Percentiles rank a stretch among this genome's conserved stretches.
Evolutionary conservation across 78 protist genomes (phyloP).

Genomic region (Dictyostelium brefeldianum): DNA sequence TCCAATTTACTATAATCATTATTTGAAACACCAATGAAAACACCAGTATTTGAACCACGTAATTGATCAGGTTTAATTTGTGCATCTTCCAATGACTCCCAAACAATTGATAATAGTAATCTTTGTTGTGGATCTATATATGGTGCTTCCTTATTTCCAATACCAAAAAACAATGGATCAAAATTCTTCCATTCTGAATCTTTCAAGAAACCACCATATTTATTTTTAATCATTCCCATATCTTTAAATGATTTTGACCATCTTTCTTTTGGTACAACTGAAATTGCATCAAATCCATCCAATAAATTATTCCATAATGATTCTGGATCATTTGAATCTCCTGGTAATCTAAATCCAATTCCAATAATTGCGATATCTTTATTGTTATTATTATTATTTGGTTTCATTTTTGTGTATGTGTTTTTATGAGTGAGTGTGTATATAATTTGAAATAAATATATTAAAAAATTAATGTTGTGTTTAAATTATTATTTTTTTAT

Average conservation of each 20-base stretch:
- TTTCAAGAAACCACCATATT: conserved; percentile 64
- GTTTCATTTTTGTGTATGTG: no score
- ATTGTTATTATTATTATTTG: not conserved
- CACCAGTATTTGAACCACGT: conserved; percentile 73
- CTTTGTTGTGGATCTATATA: conserved; percentile 95
- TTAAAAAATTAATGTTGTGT: no score
- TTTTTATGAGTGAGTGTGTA: no score
- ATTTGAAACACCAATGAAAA: conserved; percentile 65
- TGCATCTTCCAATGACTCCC: conserved; percentile 83
- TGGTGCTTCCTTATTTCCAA: conserved; percentile 78
- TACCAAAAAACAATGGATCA: conserved; percentile 68
- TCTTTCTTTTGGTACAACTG: conserved; percentile 31
- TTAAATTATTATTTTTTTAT: no score
- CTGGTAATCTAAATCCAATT: conserved; percentile 84
- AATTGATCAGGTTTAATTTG: conserved; percentile 14
- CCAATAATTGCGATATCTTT: conserved; percentile 78
- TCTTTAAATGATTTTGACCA: conserved; percentile 37
- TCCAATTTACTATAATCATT: conserved; percentile 22
- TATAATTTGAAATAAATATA: no score
- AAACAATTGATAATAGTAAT: conserved; percentile 76
- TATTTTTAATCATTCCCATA: conserved; percentile 19
- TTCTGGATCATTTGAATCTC: conserved; percentile 51
- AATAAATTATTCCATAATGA: conserved; percentile 40
- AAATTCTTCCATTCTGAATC: conserved; percentile 48
- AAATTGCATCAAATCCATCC: conserved; percentile 34